Evolutionary conservation across 192 early-diverging fungal species (phyloP), one percentile per base, ranked within the genome.

Genomic region (Linnemannia schmuckeri): DNA sequence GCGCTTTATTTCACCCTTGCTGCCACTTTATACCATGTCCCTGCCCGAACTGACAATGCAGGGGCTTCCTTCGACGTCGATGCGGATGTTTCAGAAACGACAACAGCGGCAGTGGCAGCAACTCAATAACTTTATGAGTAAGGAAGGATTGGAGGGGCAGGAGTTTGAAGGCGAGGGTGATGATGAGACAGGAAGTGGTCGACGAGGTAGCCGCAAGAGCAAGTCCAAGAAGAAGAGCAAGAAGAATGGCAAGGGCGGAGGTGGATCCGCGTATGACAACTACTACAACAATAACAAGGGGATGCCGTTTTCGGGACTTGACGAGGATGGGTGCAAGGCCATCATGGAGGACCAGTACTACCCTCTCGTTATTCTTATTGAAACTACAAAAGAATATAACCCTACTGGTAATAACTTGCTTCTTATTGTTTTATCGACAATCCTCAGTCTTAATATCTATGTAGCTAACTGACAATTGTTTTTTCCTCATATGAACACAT

Each of bases 341-440:
- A 87, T 87, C 30, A 87, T 87, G 85, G 85, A 87, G 27, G 85
- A 87, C 40, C 85, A 87, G 76, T 87, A 87, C 38, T 87, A 81
- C 17, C 85, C 85, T 4, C 55, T 87, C 4, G 85, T 87, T 66
- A 81, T 87, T 30, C 41, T 87, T 24, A 87, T 87, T 20, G 80
- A 81, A 41, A 71, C 85, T 3, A 78, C 80, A 30, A 78, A 87
- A 35, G 76, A 81, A 73, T 81, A 81, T 73, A 87, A 78, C 6
- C 71, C 79, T 0, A 46, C 79, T 24, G 85, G 85, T 75, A 80
- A 47, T 73, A 33, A n/a, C 10, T 18, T 33, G 13, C n/a, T 70
- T 68, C 5, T 47, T 1, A 12, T 35, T 74, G 13, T 68, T 20
- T 30, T 30, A 35, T 27, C 57, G n/a, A 18, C 22, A n/a, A 35